These are phyloP conservation scores for Leptoxyphium fumago DNA, from an alignment of 2,329 filamentous ascomycete species.

Conservation along the genomic window DNA sequence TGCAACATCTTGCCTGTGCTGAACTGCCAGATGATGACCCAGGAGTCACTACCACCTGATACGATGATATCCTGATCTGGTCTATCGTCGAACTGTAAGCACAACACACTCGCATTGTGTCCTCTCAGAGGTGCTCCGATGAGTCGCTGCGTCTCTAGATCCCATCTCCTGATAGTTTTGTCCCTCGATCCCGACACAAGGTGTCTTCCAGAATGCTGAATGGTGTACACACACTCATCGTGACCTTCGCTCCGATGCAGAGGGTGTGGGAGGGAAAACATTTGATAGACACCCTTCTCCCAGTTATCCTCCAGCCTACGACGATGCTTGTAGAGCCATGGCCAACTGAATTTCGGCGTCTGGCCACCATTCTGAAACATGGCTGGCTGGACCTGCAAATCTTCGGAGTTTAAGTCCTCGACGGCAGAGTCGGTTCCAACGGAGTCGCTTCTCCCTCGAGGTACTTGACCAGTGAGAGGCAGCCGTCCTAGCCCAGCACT, in stretches of 20 bases:
- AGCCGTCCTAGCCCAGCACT: background rate
- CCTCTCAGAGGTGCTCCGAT: slow-evolving; percentile 52
- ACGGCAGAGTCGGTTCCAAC: background rate
- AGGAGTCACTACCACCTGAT: slow-evolving; percentile 84
- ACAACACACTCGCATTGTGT: slow-evolving; percentile 77
- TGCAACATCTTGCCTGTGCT: slow-evolving; percentile 76
- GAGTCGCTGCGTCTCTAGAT: slow-evolving; percentile 68
- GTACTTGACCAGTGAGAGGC: background rate
- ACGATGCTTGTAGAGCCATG: slow-evolving; percentile 81
- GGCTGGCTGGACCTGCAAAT: slow-evolving; percentile 2
- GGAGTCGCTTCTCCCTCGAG: background rate
- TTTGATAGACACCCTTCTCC: slow-evolving; percentile 65
- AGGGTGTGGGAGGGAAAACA: slow-evolving; percentile 84
- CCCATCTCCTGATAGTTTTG: slow-evolving; percentile 76
- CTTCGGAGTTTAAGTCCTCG: background rate
- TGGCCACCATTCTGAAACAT: slow-evolving; percentile 10
- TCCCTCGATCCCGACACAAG: slow-evolving; percentile 91
- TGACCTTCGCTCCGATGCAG: slow-evolving; percentile 69
- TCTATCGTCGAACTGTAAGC: slow-evolving; percentile 83
- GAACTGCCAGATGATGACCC: slow-evolving; percentile 84
- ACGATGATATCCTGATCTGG: slow-evolving; percentile 85
- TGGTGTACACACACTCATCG: slow-evolving; percentile 82
- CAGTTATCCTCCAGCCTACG: slow-evolving; percentile 79
- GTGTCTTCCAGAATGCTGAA: slow-evolving; percentile 75
- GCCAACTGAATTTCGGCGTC: slow-evolving; percentile 67